Conservation (phyloP, 129 eudicot genomes). For the Chrysanthemum seticuspe region DNA sequence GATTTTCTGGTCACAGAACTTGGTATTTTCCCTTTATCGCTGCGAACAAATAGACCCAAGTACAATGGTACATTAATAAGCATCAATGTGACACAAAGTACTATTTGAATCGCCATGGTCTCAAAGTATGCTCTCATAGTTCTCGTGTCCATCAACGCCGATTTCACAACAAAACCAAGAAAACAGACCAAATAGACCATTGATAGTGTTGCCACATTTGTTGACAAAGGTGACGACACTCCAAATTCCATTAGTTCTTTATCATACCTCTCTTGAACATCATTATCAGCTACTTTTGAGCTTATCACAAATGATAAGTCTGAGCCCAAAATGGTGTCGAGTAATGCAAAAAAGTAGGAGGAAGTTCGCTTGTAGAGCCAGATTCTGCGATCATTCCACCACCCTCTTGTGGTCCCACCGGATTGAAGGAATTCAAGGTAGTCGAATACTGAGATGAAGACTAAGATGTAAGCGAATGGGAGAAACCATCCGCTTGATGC, state of each 20-base stretch:
- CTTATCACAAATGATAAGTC: conserved; percentile 50
- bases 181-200: conserved; percentile 63
- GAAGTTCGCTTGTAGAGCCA: conserved; percentile 82
- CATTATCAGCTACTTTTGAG: conserved; percentile 54
- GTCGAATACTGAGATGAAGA: conserved; percentile 34
- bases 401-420: conserved; percentile 68
- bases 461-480: conserved; percentile 57
- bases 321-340: conserved; percentile 60
- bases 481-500: conserved; percentile 65
- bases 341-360: conserved; percentile 64
- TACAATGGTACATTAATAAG: conserved; percentile 62
- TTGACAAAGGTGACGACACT: conserved; percentile 51
- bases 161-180: conserved; percentile 26
- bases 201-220: conserved; percentile 46
- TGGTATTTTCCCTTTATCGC: conserved; percentile 71
- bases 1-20: conserved; percentile 42
- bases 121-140: conserved; percentile 17
- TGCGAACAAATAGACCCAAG: conserved; percentile 53
- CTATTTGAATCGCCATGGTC: conserved; percentile 47
- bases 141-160: conserved; percentile 1
- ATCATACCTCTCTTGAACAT: conserved; percentile 46
- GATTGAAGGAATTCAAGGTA: conserved; percentile 46
- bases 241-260: conserved; percentile 85
- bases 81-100: conserved; percentile 54
- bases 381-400: conserved; percentile 91